Conservation (phyloP, 495 filamentous ascomycete species). For the Xylaria bambusicola region DNA sequence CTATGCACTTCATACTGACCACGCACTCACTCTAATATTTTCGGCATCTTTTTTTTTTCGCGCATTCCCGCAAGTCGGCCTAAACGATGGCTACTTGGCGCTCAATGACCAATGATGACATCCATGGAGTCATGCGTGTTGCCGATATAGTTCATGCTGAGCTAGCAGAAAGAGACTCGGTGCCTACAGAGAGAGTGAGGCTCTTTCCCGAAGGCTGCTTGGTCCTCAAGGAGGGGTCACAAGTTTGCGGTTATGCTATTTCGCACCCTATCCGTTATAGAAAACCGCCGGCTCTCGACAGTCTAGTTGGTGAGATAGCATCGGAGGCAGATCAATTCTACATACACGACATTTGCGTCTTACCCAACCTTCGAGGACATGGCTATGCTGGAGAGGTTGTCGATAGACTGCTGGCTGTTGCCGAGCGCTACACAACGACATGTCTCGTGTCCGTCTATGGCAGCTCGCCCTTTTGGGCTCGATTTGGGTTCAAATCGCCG, state of each 20-base stretch:
- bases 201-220: constrained; percentile 39
- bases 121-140: constrained; percentile 27
- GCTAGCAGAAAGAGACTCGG: constrained; percentile 31
- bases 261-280: constrained; percentile 37
- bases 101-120: constrained; percentile 20
- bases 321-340: constrained; percentile 29
- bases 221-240: constrained; percentile 24
- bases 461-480: constrained; percentile 34
- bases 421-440: constrained; percentile 25
- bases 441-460: constrained; percentile 41
- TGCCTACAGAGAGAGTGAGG: constrained; percentile 33
- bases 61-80: too few relatives aligned
- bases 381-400: constrained; percentile 28
- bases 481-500: constrained; percentile 33
- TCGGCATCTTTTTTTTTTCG: too few relatives aligned
- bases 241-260: constrained; percentile 38
- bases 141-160: constrained; percentile 28
- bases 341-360: constrained; percentile 41
- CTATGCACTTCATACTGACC: too few relatives aligned
- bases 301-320: constrained; percentile 28
- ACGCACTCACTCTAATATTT: too few relatives aligned
- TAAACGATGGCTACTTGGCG: constrained; percentile 25
- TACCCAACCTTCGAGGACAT: constrained; percentile 28
- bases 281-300: constrained; percentile 37
- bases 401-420: constrained; percentile 18